Conservation (phyloP, 1,284 basidiomycete species). For the Heimioporus retisporus region DNA sequence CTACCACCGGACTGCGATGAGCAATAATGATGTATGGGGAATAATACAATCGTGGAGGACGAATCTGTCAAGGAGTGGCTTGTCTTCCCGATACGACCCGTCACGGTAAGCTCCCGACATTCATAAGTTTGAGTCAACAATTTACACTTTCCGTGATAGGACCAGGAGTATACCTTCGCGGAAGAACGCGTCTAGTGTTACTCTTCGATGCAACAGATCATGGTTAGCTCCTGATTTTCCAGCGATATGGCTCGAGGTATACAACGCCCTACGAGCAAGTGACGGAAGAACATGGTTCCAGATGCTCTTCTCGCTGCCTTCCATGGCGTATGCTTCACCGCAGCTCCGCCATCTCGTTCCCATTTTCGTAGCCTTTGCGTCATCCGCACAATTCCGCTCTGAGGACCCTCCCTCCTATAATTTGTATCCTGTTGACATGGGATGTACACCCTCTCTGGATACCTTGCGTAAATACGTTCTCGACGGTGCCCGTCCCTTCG, state of each 20-base stretch:
- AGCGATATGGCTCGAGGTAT: conserved; percentile 41
- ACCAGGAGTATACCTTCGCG: too few relatives aligned
- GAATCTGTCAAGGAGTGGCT: too few relatives aligned
- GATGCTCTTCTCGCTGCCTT: conserved; percentile 43
- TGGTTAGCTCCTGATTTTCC: conserved; percentile 28
- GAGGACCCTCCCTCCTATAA: conserved; percentile 21
- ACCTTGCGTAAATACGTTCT: conserved; percentile 11
- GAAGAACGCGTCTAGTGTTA: neutral
- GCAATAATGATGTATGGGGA: neutral
- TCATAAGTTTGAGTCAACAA: too few relatives aligned
- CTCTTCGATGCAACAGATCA: conserved; percentile 24
- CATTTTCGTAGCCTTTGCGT: conserved; percentile 16
- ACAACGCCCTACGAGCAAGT: conserved; percentile 36
- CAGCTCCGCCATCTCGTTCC: conserved; percentile 27
- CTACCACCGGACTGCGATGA: neutral
- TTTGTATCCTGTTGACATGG: conserved; percentile 23
- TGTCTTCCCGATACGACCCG: too few relatives aligned
- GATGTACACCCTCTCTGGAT: conserved; percentile 15
- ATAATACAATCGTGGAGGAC: conserved; percentile 13
- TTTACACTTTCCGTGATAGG: too few relatives aligned
- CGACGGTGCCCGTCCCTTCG: neutral
- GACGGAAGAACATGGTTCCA: conserved; percentile 23
- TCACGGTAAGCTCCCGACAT: too few relatives aligned
- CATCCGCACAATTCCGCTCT: conserved; percentile 10
- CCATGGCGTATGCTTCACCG: conserved; percentile 38